Evolutionary conservation across 345 rosid genomes (phyloP).

Genomic region (Moringa oleifera): DNA sequence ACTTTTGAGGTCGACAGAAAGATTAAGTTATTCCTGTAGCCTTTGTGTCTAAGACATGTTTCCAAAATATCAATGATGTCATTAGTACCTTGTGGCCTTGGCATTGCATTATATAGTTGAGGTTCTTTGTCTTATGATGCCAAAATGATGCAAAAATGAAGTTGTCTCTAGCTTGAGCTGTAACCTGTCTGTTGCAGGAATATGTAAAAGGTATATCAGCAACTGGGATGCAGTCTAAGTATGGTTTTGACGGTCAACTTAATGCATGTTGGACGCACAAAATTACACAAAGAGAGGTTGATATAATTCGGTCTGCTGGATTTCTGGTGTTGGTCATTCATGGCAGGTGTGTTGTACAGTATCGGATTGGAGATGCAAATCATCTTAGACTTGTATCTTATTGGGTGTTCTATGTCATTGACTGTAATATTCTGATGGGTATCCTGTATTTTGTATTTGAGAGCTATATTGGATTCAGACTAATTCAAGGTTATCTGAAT

Average conservation of each 20-base stretch:
- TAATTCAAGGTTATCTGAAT: constrained; percentile 18
- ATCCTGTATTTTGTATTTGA: not conserved
- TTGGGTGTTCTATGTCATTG: not conserved
- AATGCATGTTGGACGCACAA: constrained; percentile 96
- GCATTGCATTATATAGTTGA: not conserved
- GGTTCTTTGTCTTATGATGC: too few relatives aligned
- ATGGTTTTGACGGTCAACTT: constrained; percentile 88
- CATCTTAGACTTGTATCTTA: not conserved
- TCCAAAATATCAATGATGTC: too few relatives aligned
- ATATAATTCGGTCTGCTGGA: constrained; percentile 57
- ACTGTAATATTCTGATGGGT: not conserved
- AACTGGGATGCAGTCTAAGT: constrained; percentile 80
- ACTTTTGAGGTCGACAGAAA: not conserved
- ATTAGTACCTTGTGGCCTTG: not conserved
- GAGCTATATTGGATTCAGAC: not conserved
- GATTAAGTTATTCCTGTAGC: not conserved
- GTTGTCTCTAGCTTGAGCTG: not conserved
- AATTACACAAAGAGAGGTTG: constrained; percentile 56
- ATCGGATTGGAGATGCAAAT: not conserved
- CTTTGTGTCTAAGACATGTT: not conserved
- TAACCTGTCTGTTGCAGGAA: constrained; percentile 40
- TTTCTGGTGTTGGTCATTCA: constrained; percentile 92
- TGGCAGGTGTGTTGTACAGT: constrained; percentile 59
- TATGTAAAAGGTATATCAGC: constrained; percentile 92
- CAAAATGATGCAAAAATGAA: too few relatives aligned